Evolutionary conservation across 2,329 filamentous ascomycete genomes (phyloP).

Genomic region (Fusarium staphyleae): DNA sequence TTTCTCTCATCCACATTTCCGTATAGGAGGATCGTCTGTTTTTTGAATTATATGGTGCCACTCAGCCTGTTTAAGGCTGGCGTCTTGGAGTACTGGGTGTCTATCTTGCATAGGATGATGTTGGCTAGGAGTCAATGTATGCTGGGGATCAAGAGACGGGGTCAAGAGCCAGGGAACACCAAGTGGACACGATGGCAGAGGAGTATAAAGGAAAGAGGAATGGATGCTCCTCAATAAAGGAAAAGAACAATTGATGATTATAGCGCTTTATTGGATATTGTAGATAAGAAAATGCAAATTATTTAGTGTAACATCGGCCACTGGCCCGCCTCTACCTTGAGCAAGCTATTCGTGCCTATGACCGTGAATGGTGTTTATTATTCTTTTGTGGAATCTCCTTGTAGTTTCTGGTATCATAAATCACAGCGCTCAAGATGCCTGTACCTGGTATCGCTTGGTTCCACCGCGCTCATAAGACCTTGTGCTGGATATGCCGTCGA

Average conservation of each 20-base stretch:
- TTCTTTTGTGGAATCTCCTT: constrained; percentile 18
- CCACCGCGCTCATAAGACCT: not conserved
- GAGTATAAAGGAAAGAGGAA: constrained; percentile 4
- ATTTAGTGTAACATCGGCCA: not conserved
- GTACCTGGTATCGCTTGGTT: too few relatives aligned
- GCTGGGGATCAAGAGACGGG: constrained; percentile 11
- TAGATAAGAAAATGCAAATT: constrained; percentile 21
- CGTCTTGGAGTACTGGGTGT: constrained; percentile 23
- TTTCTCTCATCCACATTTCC: not conserved
- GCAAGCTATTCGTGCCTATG: not conserved
- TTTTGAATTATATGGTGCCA: not conserved
- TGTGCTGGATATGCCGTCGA: not conserved
- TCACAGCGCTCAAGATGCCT: constrained; percentile 6
- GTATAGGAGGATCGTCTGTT: not conserved
- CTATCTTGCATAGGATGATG: constrained; percentile 1
- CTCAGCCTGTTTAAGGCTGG: not conserved
- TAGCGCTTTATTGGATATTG: constrained; percentile 13
- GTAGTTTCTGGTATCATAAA: constrained; percentile 18
- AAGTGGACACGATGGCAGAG: constrained; percentile 13
- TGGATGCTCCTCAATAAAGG: not conserved
- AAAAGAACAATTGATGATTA: constrained; percentile 1
- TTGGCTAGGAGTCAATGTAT: not conserved
- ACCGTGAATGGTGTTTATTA: not conserved
- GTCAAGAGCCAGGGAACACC: too few relatives aligned
- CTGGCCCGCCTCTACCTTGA: not conserved